Base-by-base conservation (phyloP, 2,329 filamentous ascomycete genomes). In the Arthrobotrys conoides region DNA sequence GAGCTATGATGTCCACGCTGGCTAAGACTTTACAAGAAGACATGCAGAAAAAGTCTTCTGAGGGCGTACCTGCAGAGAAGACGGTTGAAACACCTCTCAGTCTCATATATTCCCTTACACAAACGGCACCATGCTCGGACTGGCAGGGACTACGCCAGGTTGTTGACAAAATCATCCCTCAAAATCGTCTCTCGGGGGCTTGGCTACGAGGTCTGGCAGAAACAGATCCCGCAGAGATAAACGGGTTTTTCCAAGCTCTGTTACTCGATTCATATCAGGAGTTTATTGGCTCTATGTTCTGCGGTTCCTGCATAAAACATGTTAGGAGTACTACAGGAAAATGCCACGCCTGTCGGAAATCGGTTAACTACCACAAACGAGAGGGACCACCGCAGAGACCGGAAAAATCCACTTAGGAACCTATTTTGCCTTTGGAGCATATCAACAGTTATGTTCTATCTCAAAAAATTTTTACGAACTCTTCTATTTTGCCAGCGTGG, bases 181-280 rank as follows among this genome's bases (percentile, higher is more conserved):
- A 65, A 6, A 12, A 14, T 8, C 24, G 22, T 3, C 41, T 51
- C 16, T 27, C 24, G 3, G 61, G 14, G 9, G 10, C 18, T 49
- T 33, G 14, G 14, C 24, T 65, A 5, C 27, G 41, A 10, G 24
- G 20, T 33, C 6, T 49, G 4, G 61, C 61, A 9, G 46, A 51
- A 0, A n/a, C 41, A 16, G 44, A 33, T 12, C 61, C 57, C 2
- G 38, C 36, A 9, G 57, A 65, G 9, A 33, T 18, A 44, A 51
- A 65, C 30, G 27, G 16, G 14, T 49, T 33, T 36, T 65, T 33
- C 12, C 6, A 8, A 8, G 61, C 44, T 1, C 5, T 65, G 3
- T 22, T 65, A 30, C 24, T 65, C 24, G 61, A 65, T 20, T 30
- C 61, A 0, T 65, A 49, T 5, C 61, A 65, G 14, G 61, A 65